Evolutionary conservation across 2,329 filamentous ascomycete genomes (phyloP), one percentile per base, ranked within the genome.

Genomic region (Plectosphaerella plurivora): DNA sequence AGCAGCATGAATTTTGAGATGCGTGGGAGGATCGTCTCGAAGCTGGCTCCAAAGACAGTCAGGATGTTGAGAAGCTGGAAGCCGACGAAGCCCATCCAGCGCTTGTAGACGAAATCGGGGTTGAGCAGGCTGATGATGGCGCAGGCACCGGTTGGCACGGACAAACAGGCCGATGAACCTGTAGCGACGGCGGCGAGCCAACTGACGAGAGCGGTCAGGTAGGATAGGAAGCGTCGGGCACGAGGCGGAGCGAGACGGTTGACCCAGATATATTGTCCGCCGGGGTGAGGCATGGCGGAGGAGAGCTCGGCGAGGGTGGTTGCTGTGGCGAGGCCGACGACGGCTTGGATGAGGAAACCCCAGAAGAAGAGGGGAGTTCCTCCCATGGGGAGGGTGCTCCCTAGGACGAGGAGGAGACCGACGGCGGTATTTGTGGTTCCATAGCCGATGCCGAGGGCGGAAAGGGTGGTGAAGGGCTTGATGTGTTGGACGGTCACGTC

Each of bases 381-480:
- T 33, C 59, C 61, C 53, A 60, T 54, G 24, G 58, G 58, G 2
- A 61, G 25, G 1, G 58, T 56, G 39, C 45, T 59, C 45, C 58
- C 59, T 11, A 64, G 54, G 15, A 59, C 55, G 12, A 64, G 53
- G 0, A 63, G 52, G 1, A 63, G 41, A 0, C 60, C 61, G 10
- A 63, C 50, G 28, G 61, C 58, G 1, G 61, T 64, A 52, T 63
- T 63, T 1, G 60, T 63, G 9, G 59, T 59, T 16, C 60, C 59
- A 44, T 63, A 62, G 28, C 60, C 62, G 41, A 62, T 60, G 18
- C 61, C 61, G 3, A 65, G 51, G 3, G 61, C 62, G 1, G 63
- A 65, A 1, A 64, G 52, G 1, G 60, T 64, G 2, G 51, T 63
- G 55, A 65, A 57, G 46, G 39, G 64, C 70, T 50, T 77, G 70